Conservation (phyloP, 2,329 filamentous ascomycete genomes). For the Torrubiellomyces zombiae region DNA sequence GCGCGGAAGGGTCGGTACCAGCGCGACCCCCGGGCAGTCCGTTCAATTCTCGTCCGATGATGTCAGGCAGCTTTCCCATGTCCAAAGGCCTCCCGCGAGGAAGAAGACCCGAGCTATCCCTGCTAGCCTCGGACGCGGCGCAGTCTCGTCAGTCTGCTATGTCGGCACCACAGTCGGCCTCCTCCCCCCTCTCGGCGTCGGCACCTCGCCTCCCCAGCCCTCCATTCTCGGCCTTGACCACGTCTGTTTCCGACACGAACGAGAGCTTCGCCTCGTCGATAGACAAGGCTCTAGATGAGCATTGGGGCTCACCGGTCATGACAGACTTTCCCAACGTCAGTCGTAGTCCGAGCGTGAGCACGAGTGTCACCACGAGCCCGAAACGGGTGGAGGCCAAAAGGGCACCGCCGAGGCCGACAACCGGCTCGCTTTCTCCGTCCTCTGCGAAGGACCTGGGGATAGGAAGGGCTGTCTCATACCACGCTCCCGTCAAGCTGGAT, state of each 20-base stretch:
- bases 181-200: conserved; percentile 12
- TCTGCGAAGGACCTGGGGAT: conserved; percentile 3
- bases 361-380: conserved; percentile 1
- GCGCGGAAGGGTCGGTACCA: too few relatives aligned
- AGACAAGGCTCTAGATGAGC: conserved; percentile 10
- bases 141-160: conserved; percentile 17
- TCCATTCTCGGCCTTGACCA: conserved; percentile 17
- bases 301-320: too few relatives aligned
- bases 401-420: conserved; percentile 15
- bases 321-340: too few relatives aligned
- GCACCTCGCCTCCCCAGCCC: conserved; percentile 19
- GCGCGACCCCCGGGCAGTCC: conserved; percentile 10
- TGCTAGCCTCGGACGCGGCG: conserved; percentile 9
- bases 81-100: conserved; percentile 19
- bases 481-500: too few relatives aligned
- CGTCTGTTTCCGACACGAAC: conserved; percentile 16
- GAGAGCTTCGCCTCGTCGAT: conserved; percentile 15
- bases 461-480: too few relatives aligned
- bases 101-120: conserved; percentile 9
- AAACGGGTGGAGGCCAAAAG: conserved; percentile 15
- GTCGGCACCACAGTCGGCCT: conserved; percentile 17
- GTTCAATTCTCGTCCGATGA: conserved; percentile 11
- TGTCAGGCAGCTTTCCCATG: conserved; percentile 17
- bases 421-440: conserved; percentile 13
- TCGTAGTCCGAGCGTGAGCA: conserved; percentile 5